phyloP scores from a whole-genome alignment of 2,329 filamentous ascomycete species.

The Alternaria sp. region DNA sequence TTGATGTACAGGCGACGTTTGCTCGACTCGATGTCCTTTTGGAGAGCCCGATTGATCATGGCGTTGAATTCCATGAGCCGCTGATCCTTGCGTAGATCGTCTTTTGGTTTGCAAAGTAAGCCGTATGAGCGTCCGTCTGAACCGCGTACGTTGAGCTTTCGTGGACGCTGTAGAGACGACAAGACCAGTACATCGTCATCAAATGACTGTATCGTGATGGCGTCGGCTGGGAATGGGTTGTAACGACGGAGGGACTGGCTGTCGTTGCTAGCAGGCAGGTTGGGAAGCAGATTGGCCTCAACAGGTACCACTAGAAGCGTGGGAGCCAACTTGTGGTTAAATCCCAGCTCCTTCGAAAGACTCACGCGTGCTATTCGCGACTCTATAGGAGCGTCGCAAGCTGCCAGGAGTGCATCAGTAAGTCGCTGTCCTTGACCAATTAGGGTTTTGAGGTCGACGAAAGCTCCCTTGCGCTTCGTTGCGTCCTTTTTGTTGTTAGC shows the following conservation, averaged over 20 bases:
- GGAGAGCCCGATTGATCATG: conserved; percentile 95
- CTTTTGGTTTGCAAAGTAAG: conserved; percentile 95
- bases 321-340: conserved; percentile 83
- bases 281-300: conserved; percentile 83
- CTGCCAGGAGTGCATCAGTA: conserved; percentile 79
- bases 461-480: conserved; percentile 63
- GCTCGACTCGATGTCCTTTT: conserved; percentile 89
- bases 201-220: conserved; percentile 83
- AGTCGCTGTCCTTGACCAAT: conserved; percentile 83
- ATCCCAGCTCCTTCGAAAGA: conserved; percentile 78
- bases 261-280: conserved; percentile 76
- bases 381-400: conserved; percentile 83
- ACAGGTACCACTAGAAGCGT: conserved; percentile 89
- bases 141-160: conserved; percentile 86
- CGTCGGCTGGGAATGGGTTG: conserved; percentile 85
- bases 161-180: conserved; percentile 89
- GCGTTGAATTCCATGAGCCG: conserved; percentile 99
- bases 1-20: conserved; percentile 86
- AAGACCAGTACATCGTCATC: conserved; percentile 89
- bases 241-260: conserved; percentile 74
- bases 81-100: conserved; percentile 96
- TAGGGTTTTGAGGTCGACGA: conserved; percentile 72
- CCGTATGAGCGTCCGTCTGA: conserved; percentile 90
- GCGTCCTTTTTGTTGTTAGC: conserved; percentile 56
- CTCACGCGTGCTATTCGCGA: conserved; percentile 76